A percentile compares a stretch with the other conserved stretches of the same genome.
phyloP scores from a whole-genome alignment of 306 rosid species.

The Rosa chinensis region DNA sequence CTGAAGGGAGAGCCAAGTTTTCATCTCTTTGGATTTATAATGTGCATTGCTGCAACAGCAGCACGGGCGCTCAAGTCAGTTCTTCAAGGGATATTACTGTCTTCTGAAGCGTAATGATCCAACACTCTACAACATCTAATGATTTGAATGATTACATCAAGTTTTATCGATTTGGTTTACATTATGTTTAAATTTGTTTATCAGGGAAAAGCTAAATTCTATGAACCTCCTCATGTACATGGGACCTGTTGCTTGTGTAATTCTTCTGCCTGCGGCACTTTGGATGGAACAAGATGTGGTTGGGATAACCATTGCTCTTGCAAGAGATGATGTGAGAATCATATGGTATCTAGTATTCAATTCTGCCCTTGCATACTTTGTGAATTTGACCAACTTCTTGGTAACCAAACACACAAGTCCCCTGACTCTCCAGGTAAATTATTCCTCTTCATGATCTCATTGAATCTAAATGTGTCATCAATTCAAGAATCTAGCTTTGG shows the following conservation, averaged over 20 bases:
- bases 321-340: slow-evolving; percentile 83
- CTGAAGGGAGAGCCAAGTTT: slow-evolving; percentile 95
- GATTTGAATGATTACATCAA: not conserved
- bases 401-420: slow-evolving; percentile 98
- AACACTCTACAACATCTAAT: not conserved
- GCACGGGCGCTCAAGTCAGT: slow-evolving; percentile 96
- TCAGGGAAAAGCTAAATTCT: slow-evolving; percentile 94
- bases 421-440: slow-evolving; percentile 86
- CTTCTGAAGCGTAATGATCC: slow-evolving; percentile 85
- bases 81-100: slow-evolving; percentile 87
- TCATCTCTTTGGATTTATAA: slow-evolving; percentile 89
- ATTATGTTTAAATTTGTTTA: not conserved
- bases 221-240: slow-evolving; percentile 97
- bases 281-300: slow-evolving; percentile 90
- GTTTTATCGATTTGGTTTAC: slow-evolving; percentile 16
- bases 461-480: not conserved
- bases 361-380: slow-evolving; percentile 84
- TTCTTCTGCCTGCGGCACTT: slow-evolving; percentile 97
- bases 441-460: slow-evolving; percentile 15
- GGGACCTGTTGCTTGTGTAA: slow-evolving; percentile 92
- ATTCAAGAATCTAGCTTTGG: not conserved
- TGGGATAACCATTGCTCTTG: slow-evolving; percentile 90
- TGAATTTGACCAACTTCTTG: slow-evolving; percentile 91
- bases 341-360: slow-evolving; percentile 88
- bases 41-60: slow-evolving; percentile 89